phyloP scores from a whole-genome alignment of 2,329 filamentous ascomycete species.

The Xylaria sp. region DNA sequence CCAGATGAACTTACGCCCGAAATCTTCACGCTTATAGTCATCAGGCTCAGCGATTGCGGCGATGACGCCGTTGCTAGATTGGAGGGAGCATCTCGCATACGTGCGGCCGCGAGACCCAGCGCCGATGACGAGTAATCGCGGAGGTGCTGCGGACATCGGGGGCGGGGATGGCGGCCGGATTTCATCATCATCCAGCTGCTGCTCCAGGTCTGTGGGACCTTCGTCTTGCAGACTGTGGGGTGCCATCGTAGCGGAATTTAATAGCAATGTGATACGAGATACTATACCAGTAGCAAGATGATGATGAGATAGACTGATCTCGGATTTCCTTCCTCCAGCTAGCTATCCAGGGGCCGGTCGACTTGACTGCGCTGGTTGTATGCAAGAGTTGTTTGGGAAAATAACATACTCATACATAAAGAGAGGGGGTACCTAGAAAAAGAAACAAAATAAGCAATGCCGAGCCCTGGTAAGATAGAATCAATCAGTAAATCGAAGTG shows the following conservation, averaged over 20 bases:
- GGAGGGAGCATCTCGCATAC: conserved; percentile 76
- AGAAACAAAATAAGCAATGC: background rate
- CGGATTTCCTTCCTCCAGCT: background rate
- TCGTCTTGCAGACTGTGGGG: conserved; percentile 47
- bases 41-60: conserved; percentile 85
- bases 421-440: background rate
- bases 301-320: background rate
- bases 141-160: conserved; percentile 61
- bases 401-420: background rate
- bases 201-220: conserved; percentile 45
- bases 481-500: background rate
- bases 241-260: conserved; percentile 41
- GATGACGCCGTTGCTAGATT: conserved; percentile 74
- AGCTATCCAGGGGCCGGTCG: background rate
- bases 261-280: conserved; percentile 6
- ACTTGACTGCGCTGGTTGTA: background rate
- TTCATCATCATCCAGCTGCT: conserved; percentile 40
- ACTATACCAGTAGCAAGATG: background rate
- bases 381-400: background rate
- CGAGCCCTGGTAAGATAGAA: background rate
- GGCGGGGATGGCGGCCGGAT: conserved; percentile 55
- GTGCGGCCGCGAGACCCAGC: conserved; percentile 81
- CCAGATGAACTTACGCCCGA: conserved; percentile 82
- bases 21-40: conserved; percentile 76
- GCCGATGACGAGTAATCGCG: conserved; percentile 81